phyloP scores from a whole-genome alignment of 257 asterid genomes.

The Prunella vulgaris region DNA sequence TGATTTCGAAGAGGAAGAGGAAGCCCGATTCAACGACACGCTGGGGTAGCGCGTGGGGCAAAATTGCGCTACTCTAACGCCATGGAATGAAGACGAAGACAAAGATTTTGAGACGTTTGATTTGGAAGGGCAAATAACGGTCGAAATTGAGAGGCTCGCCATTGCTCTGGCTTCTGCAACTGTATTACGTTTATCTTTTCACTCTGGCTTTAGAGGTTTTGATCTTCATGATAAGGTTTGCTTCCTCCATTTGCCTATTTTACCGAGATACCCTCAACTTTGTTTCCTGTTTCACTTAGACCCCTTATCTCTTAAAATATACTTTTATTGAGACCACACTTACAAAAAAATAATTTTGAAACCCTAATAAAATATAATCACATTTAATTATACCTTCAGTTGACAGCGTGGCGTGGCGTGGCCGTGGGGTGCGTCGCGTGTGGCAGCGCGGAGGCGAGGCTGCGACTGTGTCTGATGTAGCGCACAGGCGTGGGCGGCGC shows the following conservation, averaged over 20 bases:
- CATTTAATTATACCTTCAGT: no score
- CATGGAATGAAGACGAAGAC: conserved; percentile 57
- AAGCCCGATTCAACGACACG: conserved; percentile 16
- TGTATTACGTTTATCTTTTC: background rate
- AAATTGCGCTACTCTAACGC: conserved; percentile 50
- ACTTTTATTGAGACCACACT: no score
- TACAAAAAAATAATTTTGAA: no score
- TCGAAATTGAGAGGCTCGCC: conserved; percentile 67
- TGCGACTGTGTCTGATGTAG: no score
- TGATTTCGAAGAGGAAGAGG: conserved; percentile 34
- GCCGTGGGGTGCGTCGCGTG: no score
- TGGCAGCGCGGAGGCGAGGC: no score
- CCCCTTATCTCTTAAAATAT: background rate
- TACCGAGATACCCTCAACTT: background rate
- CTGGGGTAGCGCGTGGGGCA: conserved; percentile 34
- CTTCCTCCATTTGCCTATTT: background rate
- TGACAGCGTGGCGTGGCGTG: no score
- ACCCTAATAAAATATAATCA: no score
- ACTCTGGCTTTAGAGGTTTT: background rate
- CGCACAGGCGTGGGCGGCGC: no score
- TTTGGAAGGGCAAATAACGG: conserved; percentile 35
- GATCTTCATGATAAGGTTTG: conserved; percentile 22
- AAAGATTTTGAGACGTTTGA: conserved; percentile 26
- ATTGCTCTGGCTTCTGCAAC: conserved; percentile 18
- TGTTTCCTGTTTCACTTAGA: background rate